phyloP scores from a whole-genome alignment of 352 stramenopile genomes.

The Globisporangium paddicum region DNA sequence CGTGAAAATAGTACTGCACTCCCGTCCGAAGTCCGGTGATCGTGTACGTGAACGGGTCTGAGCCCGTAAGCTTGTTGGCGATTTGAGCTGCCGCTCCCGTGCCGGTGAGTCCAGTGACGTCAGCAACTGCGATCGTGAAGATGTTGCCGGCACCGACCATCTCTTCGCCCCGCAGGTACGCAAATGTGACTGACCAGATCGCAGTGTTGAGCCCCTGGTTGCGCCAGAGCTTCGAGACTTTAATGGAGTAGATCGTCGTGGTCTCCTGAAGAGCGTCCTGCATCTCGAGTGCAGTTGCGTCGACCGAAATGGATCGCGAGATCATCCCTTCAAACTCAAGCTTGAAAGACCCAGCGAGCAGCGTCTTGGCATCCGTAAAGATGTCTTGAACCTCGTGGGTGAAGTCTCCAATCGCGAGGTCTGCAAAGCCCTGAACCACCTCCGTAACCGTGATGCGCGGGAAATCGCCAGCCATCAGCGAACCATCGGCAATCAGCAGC shows the following conservation, averaged over 20 bases:
- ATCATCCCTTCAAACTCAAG: constrained; percentile 89
- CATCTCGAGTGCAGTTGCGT: constrained; percentile 81
- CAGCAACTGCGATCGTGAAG: constrained; percentile 62
- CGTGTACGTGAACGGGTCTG: constrained; percentile 78
- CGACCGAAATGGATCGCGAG: constrained; percentile 63
- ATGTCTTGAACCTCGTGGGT: constrained; percentile 94
- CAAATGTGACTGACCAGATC: constrained; percentile 94
- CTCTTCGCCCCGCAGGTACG: constrained; percentile 89
- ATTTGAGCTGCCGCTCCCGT: constrained; percentile 57
- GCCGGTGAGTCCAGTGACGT: constrained; percentile 49
- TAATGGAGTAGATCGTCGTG: constrained; percentile 83
- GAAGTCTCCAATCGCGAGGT: constrained; percentile 91
- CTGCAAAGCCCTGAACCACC: constrained; percentile 63
- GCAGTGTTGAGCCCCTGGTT: constrained; percentile 48
- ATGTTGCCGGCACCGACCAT: constrained; percentile 91
- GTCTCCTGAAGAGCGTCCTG: constrained; percentile 73
- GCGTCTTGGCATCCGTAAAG: constrained; percentile 47
- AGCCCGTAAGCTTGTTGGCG: constrained; percentile 87
- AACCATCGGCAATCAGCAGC: constrained; percentile 73
- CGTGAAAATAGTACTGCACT: constrained; percentile 67
- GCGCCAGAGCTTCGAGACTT: constrained; percentile 46
- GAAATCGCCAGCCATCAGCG: constrained; percentile 85
- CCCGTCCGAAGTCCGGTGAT: constrained; percentile 52
- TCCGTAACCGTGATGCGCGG: constrained; percentile 80
- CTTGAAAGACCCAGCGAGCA: constrained; percentile 77